These are phyloP conservation scores for Cladophialophora yegresii DNA, from an alignment of 2,329 filamentous ascomycete species.

Conservation along the genomic window DNA sequence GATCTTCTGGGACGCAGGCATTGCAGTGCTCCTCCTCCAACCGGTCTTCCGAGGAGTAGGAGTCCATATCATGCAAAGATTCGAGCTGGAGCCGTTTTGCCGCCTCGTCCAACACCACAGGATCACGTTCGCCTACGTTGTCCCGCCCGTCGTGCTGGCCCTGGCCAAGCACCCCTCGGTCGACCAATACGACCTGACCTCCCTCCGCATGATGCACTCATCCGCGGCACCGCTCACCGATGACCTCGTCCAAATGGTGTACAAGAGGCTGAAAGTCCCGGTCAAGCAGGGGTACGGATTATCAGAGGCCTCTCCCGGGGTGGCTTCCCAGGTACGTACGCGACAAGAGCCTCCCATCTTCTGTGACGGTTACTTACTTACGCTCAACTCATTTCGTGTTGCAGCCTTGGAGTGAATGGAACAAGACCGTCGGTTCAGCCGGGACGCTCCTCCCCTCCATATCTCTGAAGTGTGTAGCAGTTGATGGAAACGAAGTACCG, in stretches of 20 bases:
- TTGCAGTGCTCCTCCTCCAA: slow-evolving; percentile 67
- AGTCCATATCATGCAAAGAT: slow-evolving; percentile 72
- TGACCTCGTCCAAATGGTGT: slow-evolving; percentile 75
- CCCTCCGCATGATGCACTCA: slow-evolving; percentile 78
- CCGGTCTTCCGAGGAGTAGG: slow-evolving; percentile 63
- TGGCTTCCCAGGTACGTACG: slow-evolving; percentile 56
- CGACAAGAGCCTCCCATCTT: slow-evolving; percentile 68
- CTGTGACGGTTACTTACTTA: slow-evolving; percentile 48
- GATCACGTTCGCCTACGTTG: slow-evolving; percentile 76
- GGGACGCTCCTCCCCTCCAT: slow-evolving; percentile 70
- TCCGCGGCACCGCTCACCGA: slow-evolving; percentile 80
- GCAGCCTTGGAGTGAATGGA: slow-evolving; percentile 74
- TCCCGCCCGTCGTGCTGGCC: slow-evolving; percentile 77
- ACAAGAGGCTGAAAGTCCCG: slow-evolving; percentile 70
- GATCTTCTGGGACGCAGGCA: slow-evolving; percentile 53
- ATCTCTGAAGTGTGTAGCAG: slow-evolving; percentile 63
- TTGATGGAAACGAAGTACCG: slow-evolving; percentile 57
- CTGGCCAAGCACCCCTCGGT: slow-evolving; percentile 77
- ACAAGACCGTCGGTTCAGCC: slow-evolving; percentile 69
- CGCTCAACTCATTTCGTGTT: background rate
- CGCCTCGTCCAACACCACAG: slow-evolving; percentile 70
- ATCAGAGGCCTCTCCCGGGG: slow-evolving; percentile 76
- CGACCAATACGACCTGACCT: slow-evolving; percentile 77
- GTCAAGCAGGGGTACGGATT: slow-evolving; percentile 89
- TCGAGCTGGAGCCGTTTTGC: slow-evolving; percentile 79